These are phyloP conservation scores for Hymenoscyphus fructigenus DNA, from an alignment of 2,329 filamentous ascomycete genomes.

Conservation along the genomic window DNA sequence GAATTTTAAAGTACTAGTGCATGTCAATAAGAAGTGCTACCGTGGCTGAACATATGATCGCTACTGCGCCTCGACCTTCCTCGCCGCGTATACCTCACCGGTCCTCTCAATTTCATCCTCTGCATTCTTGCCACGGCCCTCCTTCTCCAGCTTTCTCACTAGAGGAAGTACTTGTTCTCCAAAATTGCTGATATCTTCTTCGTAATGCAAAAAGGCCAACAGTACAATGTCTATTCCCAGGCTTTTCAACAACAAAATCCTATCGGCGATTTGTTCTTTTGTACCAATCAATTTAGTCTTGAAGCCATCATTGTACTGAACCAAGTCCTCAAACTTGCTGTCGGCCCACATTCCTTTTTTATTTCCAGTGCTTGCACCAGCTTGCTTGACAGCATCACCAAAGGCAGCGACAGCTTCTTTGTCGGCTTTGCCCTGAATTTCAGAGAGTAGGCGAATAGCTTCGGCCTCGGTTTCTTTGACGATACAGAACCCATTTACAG, in stretches of 20 bases:
- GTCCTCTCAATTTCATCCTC: conserved; percentile 47
- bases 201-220: conserved; percentile 51
- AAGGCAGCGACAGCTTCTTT: conserved; percentile 51
- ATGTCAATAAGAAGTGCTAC: background rate
- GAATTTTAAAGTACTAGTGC: background rate
- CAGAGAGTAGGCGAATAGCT: conserved; percentile 47
- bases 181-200: conserved; percentile 51
- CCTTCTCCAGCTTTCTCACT: conserved; percentile 47
- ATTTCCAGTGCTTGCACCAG: conserved; percentile 46
- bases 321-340: conserved; percentile 50
- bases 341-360: conserved; percentile 55
- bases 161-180: conserved; percentile 47
- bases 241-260: conserved; percentile 49
- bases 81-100: conserved; percentile 45
- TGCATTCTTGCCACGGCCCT: conserved; percentile 48
- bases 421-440: conserved; percentile 54
- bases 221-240: conserved; percentile 45
- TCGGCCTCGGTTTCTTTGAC: conserved; percentile 50
- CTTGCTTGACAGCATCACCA: conserved; percentile 48
- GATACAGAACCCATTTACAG: conserved; percentile 51
- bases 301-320: conserved; percentile 57
- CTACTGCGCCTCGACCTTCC: conserved; percentile 14
- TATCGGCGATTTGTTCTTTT: conserved; percentile 50
- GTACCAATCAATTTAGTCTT: conserved; percentile 55
- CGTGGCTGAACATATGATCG: background rate